Evolutionary conservation across 1,284 basidiomycete genomes (phyloP), one percentile per base, ranked within the genome.

Genomic region (Ganoderma resinaceum): DNA sequence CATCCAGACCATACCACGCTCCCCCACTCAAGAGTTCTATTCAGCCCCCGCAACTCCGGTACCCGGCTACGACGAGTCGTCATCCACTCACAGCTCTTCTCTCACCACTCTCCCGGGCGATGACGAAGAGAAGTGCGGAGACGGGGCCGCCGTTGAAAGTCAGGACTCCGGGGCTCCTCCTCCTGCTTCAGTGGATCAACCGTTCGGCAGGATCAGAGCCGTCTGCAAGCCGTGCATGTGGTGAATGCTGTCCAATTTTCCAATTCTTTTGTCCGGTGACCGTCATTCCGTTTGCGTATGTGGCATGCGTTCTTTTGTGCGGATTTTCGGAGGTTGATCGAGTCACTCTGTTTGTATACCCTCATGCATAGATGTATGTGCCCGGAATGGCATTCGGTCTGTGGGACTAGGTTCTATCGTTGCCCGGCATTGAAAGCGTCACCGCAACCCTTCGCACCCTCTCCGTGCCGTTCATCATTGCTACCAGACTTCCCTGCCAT

Each of bases 181-280:
- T 35, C 31, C 42, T 16, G 42, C 31, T 12, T 62, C 31, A 31
- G 20, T 35, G 43, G 61, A 62, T n/a, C 42, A 49, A 18, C 20
- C 53, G 9, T 49, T 43, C 53, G 61, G 18, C 37, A 35, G 40
- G n/a, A 23, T 20, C 23, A 61, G 31, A 35, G 26, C 35, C 1
- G 18, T 40, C 37, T 70, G 66, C 61, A 67, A 67, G 58, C 69
- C 69, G 9, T 67, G 63, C 38, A 66, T 38, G 49, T 61, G 63
- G 69, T 70, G 35, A 67, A 62, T 6, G 46, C 60, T 11, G 23
- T 18, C 14, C 29, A 38, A 55, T 55, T 29, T 33, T 12, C 16
- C 52, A 55, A 18, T 4, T 53, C 29, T 14, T 55, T 18, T 55
- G 6, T 55, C 29, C 23, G 23, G 11, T 49, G 23, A 11, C 6